Base-by-base conservation (phyloP, 768 basidiomycete genomes). In the Serendipita sp. region DNA sequence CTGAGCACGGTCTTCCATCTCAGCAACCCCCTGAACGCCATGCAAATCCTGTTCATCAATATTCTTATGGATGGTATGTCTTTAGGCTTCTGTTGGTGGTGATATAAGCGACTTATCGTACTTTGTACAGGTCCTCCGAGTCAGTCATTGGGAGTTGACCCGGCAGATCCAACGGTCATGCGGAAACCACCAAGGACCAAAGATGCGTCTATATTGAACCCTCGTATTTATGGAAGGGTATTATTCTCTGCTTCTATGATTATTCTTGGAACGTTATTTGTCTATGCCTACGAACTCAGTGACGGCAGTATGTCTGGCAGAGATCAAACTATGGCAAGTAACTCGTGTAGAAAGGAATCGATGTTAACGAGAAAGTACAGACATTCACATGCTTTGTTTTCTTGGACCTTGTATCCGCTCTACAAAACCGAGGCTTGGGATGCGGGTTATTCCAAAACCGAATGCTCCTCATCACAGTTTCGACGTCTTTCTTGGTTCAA, bases 1-100 rank as follows among this genome's bases (percentile, higher is more conserved):
- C 80, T 74, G 16, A 44, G 30, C 13, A 98, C 94, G 23, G 80
- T 93, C 73, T 83, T 98, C 70, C 85, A 88, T 13, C 78, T 96
- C 38, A 85, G 84, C 70, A 97, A 95, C 71, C 94, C 94, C 2
- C 79, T 98, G 67, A 98, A 98, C 70, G 86, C 94, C 2, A 97
- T 97, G 93, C 93, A 98, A 74, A 98, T 98, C 70, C 76, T 98
- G n/a, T 98, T 96, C 73, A 97, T 97, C 71, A 97, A 98, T 75
- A 96, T 97, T 72, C 81, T 98, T 56, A 98, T 98, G 94, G 95
- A 98, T 68, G 93, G 92, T 87, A 65, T 38, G 80, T 74, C 23
- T 23, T 23, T 23, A 23, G 23, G 23, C 23, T 23, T 23, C 23
- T 23, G 23, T 23, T 23, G 23, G 48, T 16, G 38, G 45, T 16